Evolutionary conservation across 2,329 filamentous ascomycete genomes (phyloP).

Genomic region (Epichloe hybrida): DNA sequence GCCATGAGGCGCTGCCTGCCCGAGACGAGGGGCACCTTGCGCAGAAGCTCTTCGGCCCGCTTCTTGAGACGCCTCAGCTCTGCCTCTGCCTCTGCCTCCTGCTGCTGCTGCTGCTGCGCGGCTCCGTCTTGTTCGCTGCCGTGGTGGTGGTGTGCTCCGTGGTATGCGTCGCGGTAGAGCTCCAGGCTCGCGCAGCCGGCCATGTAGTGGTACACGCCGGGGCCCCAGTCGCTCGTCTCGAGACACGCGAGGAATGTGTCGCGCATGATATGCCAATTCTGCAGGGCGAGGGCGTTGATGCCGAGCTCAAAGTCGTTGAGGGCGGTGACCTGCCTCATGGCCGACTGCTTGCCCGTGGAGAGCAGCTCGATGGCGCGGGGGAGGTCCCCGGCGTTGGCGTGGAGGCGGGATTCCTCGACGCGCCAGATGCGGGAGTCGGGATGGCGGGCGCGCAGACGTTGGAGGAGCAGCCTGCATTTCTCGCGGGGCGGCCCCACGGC

Average conservation of each 20-base stretch:
- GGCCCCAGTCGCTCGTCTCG: slow-evolving; percentile 82
- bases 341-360: slow-evolving; percentile 43
- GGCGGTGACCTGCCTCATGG: slow-evolving; percentile 79
- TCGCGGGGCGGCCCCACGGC: slow-evolving; percentile 59
- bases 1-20: no score
- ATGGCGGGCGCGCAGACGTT: slow-evolving; percentile 62
- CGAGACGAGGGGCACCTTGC: slow-evolving; percentile 38
- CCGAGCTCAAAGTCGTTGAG: slow-evolving; percentile 76
- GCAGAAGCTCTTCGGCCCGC: slow-evolving; percentile 55
- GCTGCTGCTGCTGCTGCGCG: neutral
- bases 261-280: slow-evolving; percentile 62
- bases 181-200: slow-evolving; percentile 68
- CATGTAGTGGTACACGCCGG: slow-evolving; percentile 80
- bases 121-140: neutral
- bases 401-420: slow-evolving; percentile 72
- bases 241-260: slow-evolving; percentile 61
- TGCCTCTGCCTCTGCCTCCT: slow-evolving; percentile 12
- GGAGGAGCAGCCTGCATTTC: slow-evolving; percentile 53
- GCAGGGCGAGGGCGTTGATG: slow-evolving; percentile 63
- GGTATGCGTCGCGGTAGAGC: slow-evolving; percentile 54
- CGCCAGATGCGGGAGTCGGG: slow-evolving; percentile 76
- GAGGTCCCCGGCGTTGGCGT: slow-evolving; percentile 53
- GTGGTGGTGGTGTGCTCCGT: slow-evolving; percentile 29
- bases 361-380: slow-evolving; percentile 56
- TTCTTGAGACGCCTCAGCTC: slow-evolving; percentile 44